Percentiles rank a stretch among this genome's conserved stretches.
These are phyloP conservation scores for Zarea fungicola DNA, from an alignment of 2,329 filamentous ascomycete genomes.

Conservation along the genomic window DNA sequence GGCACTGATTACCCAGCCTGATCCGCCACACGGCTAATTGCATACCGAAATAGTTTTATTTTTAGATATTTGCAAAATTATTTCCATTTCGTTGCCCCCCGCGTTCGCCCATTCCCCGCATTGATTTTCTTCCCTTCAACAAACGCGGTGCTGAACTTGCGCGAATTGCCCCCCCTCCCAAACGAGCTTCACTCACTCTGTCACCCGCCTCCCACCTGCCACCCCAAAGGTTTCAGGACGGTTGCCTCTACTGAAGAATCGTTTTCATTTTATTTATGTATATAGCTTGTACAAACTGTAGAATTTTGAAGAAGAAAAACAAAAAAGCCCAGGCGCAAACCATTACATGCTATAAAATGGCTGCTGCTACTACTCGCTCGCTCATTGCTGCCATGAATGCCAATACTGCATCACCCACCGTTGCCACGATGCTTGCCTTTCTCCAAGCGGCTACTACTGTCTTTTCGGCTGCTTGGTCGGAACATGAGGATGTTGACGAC, in stretches of 20 bases:
- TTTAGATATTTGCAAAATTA: not conserved
- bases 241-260: not conserved
- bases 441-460: slow-evolving; percentile 16
- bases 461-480: slow-evolving; percentile 9
- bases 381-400: not conserved
- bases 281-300: not conserved
- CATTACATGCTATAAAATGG: slow-evolving; percentile 31
- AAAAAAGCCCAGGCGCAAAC: slow-evolving; percentile 11
- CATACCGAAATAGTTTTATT: not conserved
- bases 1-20: no score
- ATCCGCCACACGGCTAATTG: slow-evolving; percentile 12
- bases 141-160: no score
- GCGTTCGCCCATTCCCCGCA: not conserved
- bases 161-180: no score
- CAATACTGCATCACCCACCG: slow-evolving; percentile 7
- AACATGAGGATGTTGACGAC: not conserved
- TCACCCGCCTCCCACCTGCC: not conserved
- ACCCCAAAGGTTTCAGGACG: not conserved
- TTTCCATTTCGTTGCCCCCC: not conserved
- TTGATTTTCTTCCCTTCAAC: no score
- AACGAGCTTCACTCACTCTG: no score
- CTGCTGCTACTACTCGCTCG: slow-evolving; percentile 14
- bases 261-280: not conserved
- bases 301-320: not conserved
- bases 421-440: no score